A percentile compares a stretch with the other conserved stretches of the same genome.
These are phyloP conservation scores for Oemleria cerasiformis DNA, from an alignment of 306 rosid genomes.

Conservation along the genomic window DNA sequence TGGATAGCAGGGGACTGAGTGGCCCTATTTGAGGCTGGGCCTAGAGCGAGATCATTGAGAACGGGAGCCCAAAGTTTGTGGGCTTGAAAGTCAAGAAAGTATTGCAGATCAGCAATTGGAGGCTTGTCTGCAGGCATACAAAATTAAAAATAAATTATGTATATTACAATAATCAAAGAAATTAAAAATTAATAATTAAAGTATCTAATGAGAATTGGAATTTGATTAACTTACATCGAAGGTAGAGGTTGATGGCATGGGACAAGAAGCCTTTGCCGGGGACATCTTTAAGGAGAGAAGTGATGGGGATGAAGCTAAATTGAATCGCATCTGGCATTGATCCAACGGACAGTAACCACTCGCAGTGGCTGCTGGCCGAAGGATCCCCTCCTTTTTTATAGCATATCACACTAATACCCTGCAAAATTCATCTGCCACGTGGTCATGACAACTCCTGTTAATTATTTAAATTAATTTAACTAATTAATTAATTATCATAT, in stretches of 20 bases:
- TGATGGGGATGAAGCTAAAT: constrained; percentile 68
- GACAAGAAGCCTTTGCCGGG: constrained; percentile 82
- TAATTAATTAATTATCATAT: too few species aligned
- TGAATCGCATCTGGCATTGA: constrained; percentile 61
- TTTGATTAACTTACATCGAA: constrained; percentile 55
- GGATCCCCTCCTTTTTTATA: constrained; percentile 77
- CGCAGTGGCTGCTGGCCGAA: constrained; percentile 53
- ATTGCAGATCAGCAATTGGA: constrained; percentile 63
- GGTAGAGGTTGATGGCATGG: constrained; percentile 92
- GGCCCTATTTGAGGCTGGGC: constrained; percentile 55
- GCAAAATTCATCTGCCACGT: constrained; percentile 14
- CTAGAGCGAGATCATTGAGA: constrained; percentile 72
- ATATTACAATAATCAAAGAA: background rate
- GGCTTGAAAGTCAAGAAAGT: constrained; percentile 84
- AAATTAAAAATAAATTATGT: background rate
- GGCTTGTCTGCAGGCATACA: constrained; percentile 65
- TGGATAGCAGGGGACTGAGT: constrained; percentile 47
- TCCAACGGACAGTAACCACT: constrained; percentile 79
- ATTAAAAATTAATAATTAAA: too few species aligned
- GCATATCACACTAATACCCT: constrained; percentile 81
- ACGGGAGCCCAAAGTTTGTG: constrained; percentile 86
- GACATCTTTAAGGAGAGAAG: constrained; percentile 73
- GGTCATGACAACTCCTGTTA: background rate
- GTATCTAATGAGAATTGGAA: background rate
- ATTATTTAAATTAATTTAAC: background rate